Evolutionary conservation across 306 rosid species (phyloP), one percentile per base, ranked within the genome.

Genomic region (Abrus pulchellus): DNA sequence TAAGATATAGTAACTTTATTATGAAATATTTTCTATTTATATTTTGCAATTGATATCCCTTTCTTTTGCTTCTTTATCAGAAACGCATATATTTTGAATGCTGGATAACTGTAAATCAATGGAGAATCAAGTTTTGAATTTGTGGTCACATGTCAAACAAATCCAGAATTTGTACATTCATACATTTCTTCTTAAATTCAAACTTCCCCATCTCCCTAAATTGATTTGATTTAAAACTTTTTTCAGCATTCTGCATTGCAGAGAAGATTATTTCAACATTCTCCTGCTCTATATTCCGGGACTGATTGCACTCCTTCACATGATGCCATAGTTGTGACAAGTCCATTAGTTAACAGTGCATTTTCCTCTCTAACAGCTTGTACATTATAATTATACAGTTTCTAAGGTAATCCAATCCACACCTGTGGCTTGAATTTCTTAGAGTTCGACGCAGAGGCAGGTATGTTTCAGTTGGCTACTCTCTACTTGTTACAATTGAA

Each of bases 231-330:
- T 54, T 30, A 13, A 20, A 73, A n/a, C 34, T 32, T 2, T 14
- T 63, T 57, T 52, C 61, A 60, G 28, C 48, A 30, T 65, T 67
- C 29, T 73, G 70, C 72, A 61, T 73, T 78, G 72, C 72, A 82
- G 84, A 76, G 74, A n/a, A 52, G 73, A 78, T 69, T 47, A 47
- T 59, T 49, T 75, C 54, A 62, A 62, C 54, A 69, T 44, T 67
- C 78, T 54, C 48, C 47, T 75, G 66, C 55, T 60, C 32, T 20
- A 60, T 57, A 63, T 36, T 52, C 64, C 44, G 49, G 3, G 12
- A 41, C 53, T 13, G 11, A 45, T 28, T 48, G 2, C 41, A 59
- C 14, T 20, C 7, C 9, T 3, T 38, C 12, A 38, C 32, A 12
- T 38, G 72, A 53, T 63, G 47, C 43, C 55, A 32, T 14, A 43